Evolutionary conservation across 768 basidiomycete species (phyloP), one percentile per base, ranked within the genome.

Genomic region (Candolleomyces aberdarensis): DNA sequence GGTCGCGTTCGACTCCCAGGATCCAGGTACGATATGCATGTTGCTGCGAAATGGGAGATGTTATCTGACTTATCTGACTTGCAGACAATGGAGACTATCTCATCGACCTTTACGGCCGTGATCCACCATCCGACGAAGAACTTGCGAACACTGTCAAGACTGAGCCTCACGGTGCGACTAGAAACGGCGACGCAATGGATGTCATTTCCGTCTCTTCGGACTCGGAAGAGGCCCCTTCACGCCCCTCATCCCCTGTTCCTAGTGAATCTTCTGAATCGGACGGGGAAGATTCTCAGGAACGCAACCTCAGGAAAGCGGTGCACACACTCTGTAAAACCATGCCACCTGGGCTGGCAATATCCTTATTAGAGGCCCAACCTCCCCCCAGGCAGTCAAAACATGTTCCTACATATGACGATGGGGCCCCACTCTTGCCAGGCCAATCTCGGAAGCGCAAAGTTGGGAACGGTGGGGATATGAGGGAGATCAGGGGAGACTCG

Each of bases 401-500:
- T 6, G 29, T 26, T 15, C 9, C 54, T 19, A 5, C 20, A 3
- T 13, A 39, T 40, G 65, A 61, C 1, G 70, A 66, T 13, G 75
- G 75, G 52, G 75, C 74, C 11, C 78, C 78, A 6, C 64, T 84
- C 29, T 76, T 75, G 19, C 85, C 86, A 0, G 85, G 87, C 3
- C 76, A 83, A 63, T 80, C 83, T 22, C 76, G 80, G 22, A 71
- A 74, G 52, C 76, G 80, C 49, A 73, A 69, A 48, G 67, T 75
- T 31, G 61, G 63, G 20, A 69, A 70, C 29, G 69, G 75, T 7
- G 72, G 64, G 55, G 70, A 74, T 56, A 46, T 67, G 20, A 64
- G 66, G 41, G 79, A 82, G 6, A 77, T 89, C 56, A 82, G 74
- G 63, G 88, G 87, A 7, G 89, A 89, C 63, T 70, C 85, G 1